Evolutionary conservation across 2,329 filamentous ascomycete species (phyloP).

Genomic region (Davidsoniella neocaledoniae): DNA sequence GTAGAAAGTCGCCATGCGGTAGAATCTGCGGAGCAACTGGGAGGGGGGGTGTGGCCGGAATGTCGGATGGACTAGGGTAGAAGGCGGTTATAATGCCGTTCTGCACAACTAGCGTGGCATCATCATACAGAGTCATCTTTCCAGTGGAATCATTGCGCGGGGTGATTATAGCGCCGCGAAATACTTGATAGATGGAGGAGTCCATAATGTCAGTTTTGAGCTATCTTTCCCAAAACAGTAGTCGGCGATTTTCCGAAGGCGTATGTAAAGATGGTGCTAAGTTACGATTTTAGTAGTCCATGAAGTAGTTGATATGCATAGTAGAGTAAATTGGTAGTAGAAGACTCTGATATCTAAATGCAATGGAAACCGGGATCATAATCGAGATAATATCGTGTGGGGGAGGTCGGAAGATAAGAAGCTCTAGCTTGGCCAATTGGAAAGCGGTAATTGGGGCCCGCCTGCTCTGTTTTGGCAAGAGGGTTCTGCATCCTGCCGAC

Average conservation of each 20-base stretch:
- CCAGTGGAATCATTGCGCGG: background rate
- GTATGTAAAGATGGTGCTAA: no score
- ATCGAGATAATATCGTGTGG: background rate
- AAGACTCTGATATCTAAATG: no score
- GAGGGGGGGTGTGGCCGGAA: background rate
- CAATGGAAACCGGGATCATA: no score
- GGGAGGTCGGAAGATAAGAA: background rate
- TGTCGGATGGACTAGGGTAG: background rate
- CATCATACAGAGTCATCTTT: background rate
- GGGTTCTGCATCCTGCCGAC: conserved; percentile 1
- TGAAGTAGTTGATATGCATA: no score
- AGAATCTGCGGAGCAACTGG: conserved; percentile 18
- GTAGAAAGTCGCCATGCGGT: conserved; percentile 30
- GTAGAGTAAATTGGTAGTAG: no score
- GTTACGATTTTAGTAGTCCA: no score
- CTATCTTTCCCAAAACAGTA: no score
- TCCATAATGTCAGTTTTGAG: background rate
- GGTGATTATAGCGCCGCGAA: conserved; percentile 7
- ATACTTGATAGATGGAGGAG: background rate
- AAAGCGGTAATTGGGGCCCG: background rate
- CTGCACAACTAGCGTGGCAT: conserved; percentile 1
- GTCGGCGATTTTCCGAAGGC: no score
- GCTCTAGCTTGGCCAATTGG: background rate
- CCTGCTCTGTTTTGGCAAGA: background rate
- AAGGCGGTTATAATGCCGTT: conserved; percentile 4